Conservation (phyloP, 768 basidiomycete species). For the Termitomyces sp. region DNA sequence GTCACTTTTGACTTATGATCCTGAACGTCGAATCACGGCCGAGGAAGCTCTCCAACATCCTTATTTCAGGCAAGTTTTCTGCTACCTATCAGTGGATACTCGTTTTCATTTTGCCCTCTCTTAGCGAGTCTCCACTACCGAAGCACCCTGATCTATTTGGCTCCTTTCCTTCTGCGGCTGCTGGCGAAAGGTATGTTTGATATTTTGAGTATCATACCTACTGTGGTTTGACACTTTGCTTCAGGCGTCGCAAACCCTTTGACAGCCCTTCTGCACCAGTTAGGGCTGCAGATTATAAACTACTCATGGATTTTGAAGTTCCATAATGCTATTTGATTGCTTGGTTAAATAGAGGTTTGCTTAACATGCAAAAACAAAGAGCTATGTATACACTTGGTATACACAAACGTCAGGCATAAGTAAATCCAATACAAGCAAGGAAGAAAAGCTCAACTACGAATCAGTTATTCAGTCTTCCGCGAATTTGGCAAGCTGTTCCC, state of each 20-base stretch:
- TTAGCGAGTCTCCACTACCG: slow-evolving; percentile 88
- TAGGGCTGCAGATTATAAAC: slow-evolving; percentile 66
- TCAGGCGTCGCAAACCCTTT: slow-evolving; percentile 72
- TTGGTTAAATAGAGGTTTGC: too few species aligned
- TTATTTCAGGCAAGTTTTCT: slow-evolving; percentile 73
- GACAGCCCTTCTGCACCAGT: slow-evolving; percentile 78
- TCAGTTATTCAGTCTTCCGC: slow-evolving; percentile 17
- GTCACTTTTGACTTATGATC: slow-evolving; percentile 85
- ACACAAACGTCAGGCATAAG: background rate
- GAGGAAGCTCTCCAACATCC: slow-evolving; percentile 88
- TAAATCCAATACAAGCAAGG: too few species aligned
- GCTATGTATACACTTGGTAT: background rate
- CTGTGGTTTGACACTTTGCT: slow-evolving; percentile 6
- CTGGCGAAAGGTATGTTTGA: slow-evolving; percentile 78
- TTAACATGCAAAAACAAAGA: background rate
- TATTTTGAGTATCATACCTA: background rate
- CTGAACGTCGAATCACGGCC: slow-evolving; percentile 79
- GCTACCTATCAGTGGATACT: background rate
- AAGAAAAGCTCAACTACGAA: too few species aligned
- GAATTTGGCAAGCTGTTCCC: slow-evolving; percentile 42
- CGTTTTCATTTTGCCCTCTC: background rate
- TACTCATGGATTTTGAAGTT: slow-evolving; percentile 61
- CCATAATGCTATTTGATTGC: slow-evolving; percentile 19
- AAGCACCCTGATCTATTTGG: slow-evolving; percentile 96
- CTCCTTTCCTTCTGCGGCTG: slow-evolving; percentile 93